These are phyloP conservation scores for Vigna nakashimae DNA, from an alignment of 306 rosid genomes.

Conservation along the genomic window DNA sequence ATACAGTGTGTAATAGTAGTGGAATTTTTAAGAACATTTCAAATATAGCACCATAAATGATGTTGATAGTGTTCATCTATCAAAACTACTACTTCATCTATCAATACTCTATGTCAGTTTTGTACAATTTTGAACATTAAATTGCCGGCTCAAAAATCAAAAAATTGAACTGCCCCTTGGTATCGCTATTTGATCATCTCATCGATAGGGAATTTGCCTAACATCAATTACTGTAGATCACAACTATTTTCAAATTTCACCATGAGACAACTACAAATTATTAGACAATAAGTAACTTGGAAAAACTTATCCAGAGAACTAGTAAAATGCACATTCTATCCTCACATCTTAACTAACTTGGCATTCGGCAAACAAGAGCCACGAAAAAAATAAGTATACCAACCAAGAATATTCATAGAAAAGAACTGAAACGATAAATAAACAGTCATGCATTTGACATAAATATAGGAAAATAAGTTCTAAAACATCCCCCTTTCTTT, in stretches of 20 bases:
- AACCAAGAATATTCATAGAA: background rate
- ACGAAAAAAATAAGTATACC: background rate
- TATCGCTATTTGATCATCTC: constrained; percentile 30
- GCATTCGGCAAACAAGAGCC: constrained; percentile 16
- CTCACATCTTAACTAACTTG: constrained; percentile 22
- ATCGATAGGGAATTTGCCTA: constrained; percentile 3
- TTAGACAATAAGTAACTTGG: constrained; percentile 2
- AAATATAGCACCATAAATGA: background rate
- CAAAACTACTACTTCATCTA: background rate
- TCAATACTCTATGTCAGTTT: background rate
- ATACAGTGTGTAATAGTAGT: constrained; percentile 5
- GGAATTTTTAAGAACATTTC: background rate
- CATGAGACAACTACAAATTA: constrained; percentile 7
- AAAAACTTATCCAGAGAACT: background rate
- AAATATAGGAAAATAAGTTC: background rate
- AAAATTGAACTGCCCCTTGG: constrained; percentile 24
- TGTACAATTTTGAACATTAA: background rate
- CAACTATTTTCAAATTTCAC: constrained; percentile 11
- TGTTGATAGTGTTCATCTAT: background rate
- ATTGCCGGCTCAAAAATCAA: constrained; percentile 1
- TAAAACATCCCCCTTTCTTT: background rate
- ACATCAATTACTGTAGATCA: constrained; percentile 36
- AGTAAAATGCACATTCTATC: constrained; percentile 10
- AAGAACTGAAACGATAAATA: constrained; percentile 19
- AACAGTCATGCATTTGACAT: background rate